phyloP scores from a whole-genome alignment of 2,329 filamentous ascomycete genomes.

The Ophiostoma perfectum region DNA sequence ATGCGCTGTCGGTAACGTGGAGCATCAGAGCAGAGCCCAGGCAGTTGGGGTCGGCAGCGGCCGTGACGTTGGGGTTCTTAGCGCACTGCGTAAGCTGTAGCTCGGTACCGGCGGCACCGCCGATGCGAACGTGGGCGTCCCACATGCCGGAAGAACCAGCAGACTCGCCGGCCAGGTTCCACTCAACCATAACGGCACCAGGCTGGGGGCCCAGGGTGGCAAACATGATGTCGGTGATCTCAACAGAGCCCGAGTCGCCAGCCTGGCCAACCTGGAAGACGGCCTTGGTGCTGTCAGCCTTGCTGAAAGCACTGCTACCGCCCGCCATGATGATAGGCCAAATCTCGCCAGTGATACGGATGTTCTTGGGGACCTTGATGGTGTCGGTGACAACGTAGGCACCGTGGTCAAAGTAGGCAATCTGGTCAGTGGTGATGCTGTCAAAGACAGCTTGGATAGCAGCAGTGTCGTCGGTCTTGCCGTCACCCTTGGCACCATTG shows the following conservation, averaged over 20 bases:
- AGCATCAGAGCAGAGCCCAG: constrained; percentile 67
- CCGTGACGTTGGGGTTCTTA: constrained; percentile 61
- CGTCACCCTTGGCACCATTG: constrained; percentile 81
- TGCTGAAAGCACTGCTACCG: constrained; percentile 63
- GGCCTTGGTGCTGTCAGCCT: constrained; percentile 70
- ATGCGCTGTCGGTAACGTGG: constrained; percentile 57
- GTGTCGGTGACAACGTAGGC: constrained; percentile 66
- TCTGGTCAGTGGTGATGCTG: constrained; percentile 54
- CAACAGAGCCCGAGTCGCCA: constrained; percentile 72
- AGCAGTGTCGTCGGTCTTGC: constrained; percentile 76
- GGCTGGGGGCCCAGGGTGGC: constrained; percentile 77
- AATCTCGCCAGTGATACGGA: constrained; percentile 85
- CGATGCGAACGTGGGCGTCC: constrained; percentile 94
- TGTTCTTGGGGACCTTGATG: constrained; percentile 66
- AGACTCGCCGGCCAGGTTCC: constrained; percentile 68
- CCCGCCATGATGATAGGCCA: constrained; percentile 86
- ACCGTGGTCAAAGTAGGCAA: constrained; percentile 72
- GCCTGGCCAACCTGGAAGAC: constrained; percentile 77
- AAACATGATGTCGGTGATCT: constrained; percentile 84
- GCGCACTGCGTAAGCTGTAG: constrained; percentile 74
- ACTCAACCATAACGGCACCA: constrained; percentile 85
- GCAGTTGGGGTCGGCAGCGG: constrained; percentile 54
- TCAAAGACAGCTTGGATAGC: constrained; percentile 77
- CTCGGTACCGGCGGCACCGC: constrained; percentile 76
- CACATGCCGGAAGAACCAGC: constrained; percentile 75